Evolutionary conservation across 345 rosid genomes (phyloP).

Genomic region (Mangifera indica): DNA sequence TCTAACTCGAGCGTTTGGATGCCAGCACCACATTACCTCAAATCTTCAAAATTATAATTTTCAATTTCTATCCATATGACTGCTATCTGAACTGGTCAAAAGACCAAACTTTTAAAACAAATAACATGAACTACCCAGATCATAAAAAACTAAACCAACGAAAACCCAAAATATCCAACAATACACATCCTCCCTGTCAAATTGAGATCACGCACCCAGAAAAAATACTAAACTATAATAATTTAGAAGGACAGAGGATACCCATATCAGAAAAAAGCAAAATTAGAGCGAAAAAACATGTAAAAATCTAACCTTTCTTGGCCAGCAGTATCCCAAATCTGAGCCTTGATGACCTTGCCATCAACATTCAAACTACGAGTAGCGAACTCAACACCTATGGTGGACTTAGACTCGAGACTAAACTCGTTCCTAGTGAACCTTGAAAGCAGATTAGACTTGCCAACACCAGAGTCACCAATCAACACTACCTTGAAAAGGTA

Average conservation of each 20-base stretch:
- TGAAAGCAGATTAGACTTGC: conserved; percentile 88
- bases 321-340: no score
- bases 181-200: not conserved
- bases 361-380: no score
- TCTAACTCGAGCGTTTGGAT: not conserved
- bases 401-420: conserved; percentile 89
- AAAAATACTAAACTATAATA: not conserved
- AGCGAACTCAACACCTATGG: conserved; percentile 37
- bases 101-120: not conserved
- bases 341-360: no score
- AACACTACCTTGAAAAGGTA: conserved; percentile 85
- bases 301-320: no score
- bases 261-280: conserved; percentile 15
- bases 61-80: not conserved
- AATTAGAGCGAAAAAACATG: not conserved
- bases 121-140: not conserved
- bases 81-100: not conserved
- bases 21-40: not conserved
- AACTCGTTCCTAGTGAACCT: conserved; percentile 93
- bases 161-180: not conserved
- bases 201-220: conserved; percentile 10
- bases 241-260: not conserved
- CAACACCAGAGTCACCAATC: conserved; percentile 93
- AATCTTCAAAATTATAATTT: not conserved
- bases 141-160: not conserved